Evolutionary conservation across 2,329 filamentous ascomycete species (phyloP).

Genomic region (Colletotrichum sp.): DNA sequence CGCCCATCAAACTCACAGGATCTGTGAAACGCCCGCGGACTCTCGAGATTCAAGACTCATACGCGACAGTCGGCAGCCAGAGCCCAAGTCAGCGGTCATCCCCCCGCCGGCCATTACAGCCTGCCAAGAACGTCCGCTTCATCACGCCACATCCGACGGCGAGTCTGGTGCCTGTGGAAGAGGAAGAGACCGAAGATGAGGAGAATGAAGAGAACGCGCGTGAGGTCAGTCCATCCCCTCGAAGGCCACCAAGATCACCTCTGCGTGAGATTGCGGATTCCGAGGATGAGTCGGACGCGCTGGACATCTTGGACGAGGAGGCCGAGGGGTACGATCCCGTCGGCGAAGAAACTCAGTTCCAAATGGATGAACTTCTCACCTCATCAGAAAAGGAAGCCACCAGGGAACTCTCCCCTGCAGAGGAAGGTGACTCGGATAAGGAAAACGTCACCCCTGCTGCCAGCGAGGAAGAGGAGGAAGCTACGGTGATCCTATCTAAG

Average conservation of each 20-base stretch:
- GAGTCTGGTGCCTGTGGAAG: slow-evolving; percentile 1
- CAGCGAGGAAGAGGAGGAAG: slow-evolving; percentile 7
- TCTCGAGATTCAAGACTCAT: slow-evolving; percentile 52
- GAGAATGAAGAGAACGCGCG: slow-evolving; percentile 2
- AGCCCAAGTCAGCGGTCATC: slow-evolving; percentile 9
- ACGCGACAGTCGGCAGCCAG: slow-evolving; percentile 32
- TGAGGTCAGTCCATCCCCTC: slow-evolving; percentile 8
- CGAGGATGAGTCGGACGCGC: slow-evolving; percentile 42
- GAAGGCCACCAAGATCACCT: background rate
- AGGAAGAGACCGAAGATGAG: slow-evolving; percentile 6
- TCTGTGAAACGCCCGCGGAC: slow-evolving; percentile 29
- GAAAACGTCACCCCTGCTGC: slow-evolving; percentile 9
- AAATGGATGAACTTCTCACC: slow-evolving; percentile 14
- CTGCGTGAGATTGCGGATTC: slow-evolving; percentile 54
- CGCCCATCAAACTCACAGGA: slow-evolving; percentile 3
- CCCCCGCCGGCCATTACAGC: slow-evolving; percentile 26
- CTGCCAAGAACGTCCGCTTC: slow-evolving; percentile 18
- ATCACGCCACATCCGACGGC: slow-evolving; percentile 20
- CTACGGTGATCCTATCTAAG: slow-evolving; percentile 8
- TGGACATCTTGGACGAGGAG: slow-evolving; percentile 18
- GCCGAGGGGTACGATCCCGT: slow-evolving; percentile 20
- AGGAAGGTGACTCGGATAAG: slow-evolving; percentile 18
- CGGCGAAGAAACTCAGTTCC: slow-evolving; percentile 21
- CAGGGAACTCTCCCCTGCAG: background rate
- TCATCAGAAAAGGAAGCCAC: slow-evolving; percentile 14